These are phyloP conservation scores for Dovyalis caffra DNA, from an alignment of 345 rosid species.

Conservation along the genomic window DNA sequence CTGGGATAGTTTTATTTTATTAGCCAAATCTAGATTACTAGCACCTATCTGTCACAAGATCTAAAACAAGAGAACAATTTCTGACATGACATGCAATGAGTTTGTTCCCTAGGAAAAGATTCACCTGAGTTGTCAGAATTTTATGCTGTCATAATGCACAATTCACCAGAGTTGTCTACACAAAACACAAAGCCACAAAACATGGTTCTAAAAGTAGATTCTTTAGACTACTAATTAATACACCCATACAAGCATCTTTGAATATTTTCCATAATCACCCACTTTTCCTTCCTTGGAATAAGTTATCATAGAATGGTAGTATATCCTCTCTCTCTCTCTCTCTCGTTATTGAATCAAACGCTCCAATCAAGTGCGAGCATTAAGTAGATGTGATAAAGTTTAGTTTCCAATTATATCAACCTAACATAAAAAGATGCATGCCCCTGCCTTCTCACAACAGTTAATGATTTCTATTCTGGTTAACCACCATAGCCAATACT, in stretches of 20 bases:
- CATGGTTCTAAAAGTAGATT: conserved; percentile 8
- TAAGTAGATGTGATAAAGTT: no score
- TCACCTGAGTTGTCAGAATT: neutral
- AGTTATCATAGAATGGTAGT: neutral
- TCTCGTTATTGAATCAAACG: no score
- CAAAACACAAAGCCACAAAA: neutral
- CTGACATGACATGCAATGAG: neutral
- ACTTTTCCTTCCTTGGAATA: neutral
- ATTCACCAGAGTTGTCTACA: neutral
- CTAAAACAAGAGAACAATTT: neutral
- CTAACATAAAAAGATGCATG: no score
- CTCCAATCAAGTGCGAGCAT: neutral
- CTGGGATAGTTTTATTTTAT: no score
- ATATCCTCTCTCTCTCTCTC: neutral
- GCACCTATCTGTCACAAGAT: neutral
- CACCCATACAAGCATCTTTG: neutral
- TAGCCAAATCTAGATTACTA: neutral
- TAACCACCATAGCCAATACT: no score
- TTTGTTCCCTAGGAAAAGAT: neutral
- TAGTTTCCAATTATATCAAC: no score
- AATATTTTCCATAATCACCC: neutral
- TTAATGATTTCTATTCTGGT: no score
- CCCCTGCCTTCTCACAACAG: no score
- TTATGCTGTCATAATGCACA: neutral
- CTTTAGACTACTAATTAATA: neutral